A percentile compares a stretch with the other conserved stretches of the same genome.
These are phyloP conservation scores for Suillus brevipes DNA, from an alignment of 768 basidiomycete genomes.

Conservation along the genomic window DNA sequence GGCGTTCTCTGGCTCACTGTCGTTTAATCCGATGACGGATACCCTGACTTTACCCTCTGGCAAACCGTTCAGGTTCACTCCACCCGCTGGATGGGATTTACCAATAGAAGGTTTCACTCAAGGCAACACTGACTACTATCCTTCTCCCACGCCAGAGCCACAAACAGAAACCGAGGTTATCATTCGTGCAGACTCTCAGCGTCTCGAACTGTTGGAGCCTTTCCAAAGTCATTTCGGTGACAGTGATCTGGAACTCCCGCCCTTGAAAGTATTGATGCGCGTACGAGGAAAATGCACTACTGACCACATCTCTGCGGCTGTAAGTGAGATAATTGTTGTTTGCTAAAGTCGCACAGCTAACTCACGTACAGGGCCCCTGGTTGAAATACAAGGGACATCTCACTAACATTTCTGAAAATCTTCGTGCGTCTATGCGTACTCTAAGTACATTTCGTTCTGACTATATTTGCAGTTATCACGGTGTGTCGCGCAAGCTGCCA, in stretches of 20 bases:
- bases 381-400: constrained; percentile 98
- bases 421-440: constrained; percentile 54
- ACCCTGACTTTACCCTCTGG: constrained; percentile 67
- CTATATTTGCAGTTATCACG: constrained; percentile 69
- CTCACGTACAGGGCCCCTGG: constrained; percentile 79
- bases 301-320: constrained; percentile 97
- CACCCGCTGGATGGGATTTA: constrained; percentile 84
- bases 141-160: constrained; percentile 69
- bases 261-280: constrained; percentile 82
- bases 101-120: constrained; percentile 80
- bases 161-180: constrained; percentile 74
- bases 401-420: constrained; percentile 94
- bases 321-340: constrained; percentile 34
- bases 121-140: constrained; percentile 76
- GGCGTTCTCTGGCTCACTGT: constrained; percentile 91
- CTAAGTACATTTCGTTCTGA: background rate
- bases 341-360: background rate
- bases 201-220: constrained; percentile 84
- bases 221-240: constrained; percentile 76
- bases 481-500: constrained; percentile 35
- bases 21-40: constrained; percentile 93
- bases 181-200: constrained; percentile 76
- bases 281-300: constrained; percentile 99
- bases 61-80: constrained; percentile 75
- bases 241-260: constrained; percentile 71